Evolutionary conservation across 768 basidiomycete species (phyloP), one percentile per base, ranked within the genome.

Genomic region (Termitomyces bulborhizus): DNA sequence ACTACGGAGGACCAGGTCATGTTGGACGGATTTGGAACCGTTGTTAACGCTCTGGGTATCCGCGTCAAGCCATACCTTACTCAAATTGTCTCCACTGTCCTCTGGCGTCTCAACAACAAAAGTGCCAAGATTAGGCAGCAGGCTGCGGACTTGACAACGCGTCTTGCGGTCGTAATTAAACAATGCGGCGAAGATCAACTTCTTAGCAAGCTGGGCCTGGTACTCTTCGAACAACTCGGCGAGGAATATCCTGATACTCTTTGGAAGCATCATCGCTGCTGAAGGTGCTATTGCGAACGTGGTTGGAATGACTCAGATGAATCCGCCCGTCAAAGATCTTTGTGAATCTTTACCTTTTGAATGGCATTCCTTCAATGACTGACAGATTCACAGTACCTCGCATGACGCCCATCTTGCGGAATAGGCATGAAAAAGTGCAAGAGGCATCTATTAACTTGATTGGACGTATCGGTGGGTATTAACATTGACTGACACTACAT

Each of bases 241-340:
- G 96, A 98, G 74, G 97, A 99, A 74, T 99, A 98, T 66, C 97
- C 97, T 15, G 97, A 99, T 70, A 98, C 97, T 0, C 82, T 99
- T 99, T 34, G 97, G 97, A 68, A 98, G 96, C 76, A 96, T 99
- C 71, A 99, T 98, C 70, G 95, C 96, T 46, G 97, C 97, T 43
- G 93, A 94, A 65, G 96, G 93, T 60, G 97, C 97, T 46, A 98
- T 99, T 65, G 97, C 97, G 61, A 98, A 98, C 64, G 97, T 98
- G 48, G 97, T 99, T 59, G 97, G 97, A 72, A 99, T 98, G 97
- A 97, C 97, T 9, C 93, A 98, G 70, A 99, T 99, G 97, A 98
- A 97, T 69, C 97, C 97, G 13, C 97, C 97, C 0, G 95, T 99
- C 27, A 99, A 99, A 71, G 97, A 99, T 80, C 85, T 99, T 55